phyloP scores from a whole-genome alignment of 768 basidiomycete genomes.

The Guyanaporus albipodus region DNA sequence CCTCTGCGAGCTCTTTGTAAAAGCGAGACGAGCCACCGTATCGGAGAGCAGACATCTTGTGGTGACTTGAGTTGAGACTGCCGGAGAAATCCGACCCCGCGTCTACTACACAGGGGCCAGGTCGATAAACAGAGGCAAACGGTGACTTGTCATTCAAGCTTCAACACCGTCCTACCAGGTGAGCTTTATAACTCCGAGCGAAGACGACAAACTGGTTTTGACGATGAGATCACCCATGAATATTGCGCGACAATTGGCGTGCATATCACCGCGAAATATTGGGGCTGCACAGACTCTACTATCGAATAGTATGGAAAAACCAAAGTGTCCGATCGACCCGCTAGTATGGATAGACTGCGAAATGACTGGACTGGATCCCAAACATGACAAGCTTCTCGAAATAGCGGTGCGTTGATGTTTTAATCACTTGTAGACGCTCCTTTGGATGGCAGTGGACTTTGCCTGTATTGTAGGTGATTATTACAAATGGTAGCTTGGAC shows the following conservation, averaged over 20 bases:
- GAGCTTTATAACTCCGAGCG: too few relatives aligned
- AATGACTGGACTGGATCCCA: conserved; percentile 74
- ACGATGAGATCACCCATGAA: conserved; percentile 3
- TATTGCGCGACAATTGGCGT: not conserved
- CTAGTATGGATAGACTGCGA: conserved; percentile 78
- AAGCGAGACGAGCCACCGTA: conserved; percentile 18
- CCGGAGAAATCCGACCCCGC: too few relatives aligned
- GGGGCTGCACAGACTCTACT: not conserved
- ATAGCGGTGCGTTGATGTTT: conserved; percentile 49
- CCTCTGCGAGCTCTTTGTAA: conserved; percentile 39
- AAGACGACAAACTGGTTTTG: too few relatives aligned
- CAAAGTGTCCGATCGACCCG: conserved; percentile 7
- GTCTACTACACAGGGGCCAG: too few relatives aligned
- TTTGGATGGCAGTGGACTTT: not conserved
- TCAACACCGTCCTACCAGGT: too few relatives aligned
- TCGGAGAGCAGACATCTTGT: conserved; percentile 17
- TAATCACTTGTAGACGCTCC: too few relatives aligned
- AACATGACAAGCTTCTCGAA: conserved; percentile 71
- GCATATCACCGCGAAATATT: not conserved
- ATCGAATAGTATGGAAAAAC: conserved; percentile 2
- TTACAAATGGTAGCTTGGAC: conserved; percentile 82
- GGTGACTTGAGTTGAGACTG: too few relatives aligned
- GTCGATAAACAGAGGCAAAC: too few relatives aligned
- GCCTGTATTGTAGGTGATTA: conserved; percentile 56
- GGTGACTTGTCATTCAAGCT: too few relatives aligned